These are phyloP conservation scores for Geotrichum klebahnii DNA, from an alignment of 1,139 yeast species.

Conservation along the genomic window DNA sequence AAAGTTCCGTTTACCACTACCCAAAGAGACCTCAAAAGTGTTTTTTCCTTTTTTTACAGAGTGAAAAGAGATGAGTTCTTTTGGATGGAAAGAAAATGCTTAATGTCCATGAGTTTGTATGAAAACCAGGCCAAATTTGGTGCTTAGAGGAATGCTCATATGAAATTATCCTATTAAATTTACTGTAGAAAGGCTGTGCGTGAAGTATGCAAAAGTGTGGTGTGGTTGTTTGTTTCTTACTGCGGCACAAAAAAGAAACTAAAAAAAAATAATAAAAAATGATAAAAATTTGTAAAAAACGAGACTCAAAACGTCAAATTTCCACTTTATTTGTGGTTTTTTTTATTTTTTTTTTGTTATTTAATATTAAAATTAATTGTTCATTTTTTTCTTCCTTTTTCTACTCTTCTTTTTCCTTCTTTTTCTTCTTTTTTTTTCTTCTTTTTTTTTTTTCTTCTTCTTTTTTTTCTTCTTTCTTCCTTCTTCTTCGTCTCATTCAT, in stretches of 20 bases:
- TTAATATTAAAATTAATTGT: not conserved
- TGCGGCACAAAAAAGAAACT: not conserved
- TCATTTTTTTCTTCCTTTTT: conserved; percentile 3
- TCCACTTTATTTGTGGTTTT: not conserved
- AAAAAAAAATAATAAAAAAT: not conserved
- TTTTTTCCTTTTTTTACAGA: too few relatives aligned
- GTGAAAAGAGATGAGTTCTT: too few relatives aligned
- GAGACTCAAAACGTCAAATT: not conserved
- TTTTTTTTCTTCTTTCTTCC: not conserved
- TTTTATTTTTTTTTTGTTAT: not conserved
- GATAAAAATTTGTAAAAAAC: not conserved
- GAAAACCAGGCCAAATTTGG: too few relatives aligned
- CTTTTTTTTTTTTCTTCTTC: not conserved
- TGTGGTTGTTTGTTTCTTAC: not conserved
- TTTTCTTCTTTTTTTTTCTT: conserved; percentile 6
- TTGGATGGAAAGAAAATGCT: too few relatives aligned
- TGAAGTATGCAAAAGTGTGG: not conserved
- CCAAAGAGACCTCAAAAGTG: too few relatives aligned
- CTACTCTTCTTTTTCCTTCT: not conserved
- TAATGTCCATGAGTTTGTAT: too few relatives aligned
- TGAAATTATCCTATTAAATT: too few relatives aligned
- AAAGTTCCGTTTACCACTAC: too few relatives aligned
- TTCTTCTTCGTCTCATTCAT: not conserved
- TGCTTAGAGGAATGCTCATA: too few relatives aligned
- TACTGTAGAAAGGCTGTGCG: too few relatives aligned